Conservation (phyloP, 768 basidiomycete species). For the Phanerochaete sordida region DNA sequence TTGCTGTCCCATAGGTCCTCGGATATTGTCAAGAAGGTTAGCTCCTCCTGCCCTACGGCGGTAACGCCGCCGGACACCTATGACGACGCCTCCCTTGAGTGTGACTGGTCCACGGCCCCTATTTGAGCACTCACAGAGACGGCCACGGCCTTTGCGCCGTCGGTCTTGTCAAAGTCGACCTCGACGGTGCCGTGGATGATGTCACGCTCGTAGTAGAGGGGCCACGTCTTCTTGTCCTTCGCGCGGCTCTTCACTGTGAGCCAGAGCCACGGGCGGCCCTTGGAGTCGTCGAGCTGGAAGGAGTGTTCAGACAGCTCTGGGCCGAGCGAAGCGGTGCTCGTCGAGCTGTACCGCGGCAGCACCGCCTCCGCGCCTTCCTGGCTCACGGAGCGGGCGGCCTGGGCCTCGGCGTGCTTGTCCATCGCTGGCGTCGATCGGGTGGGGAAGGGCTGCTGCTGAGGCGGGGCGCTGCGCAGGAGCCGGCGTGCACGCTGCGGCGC, state of each 20-base stretch:
- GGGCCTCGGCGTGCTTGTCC: conserved; percentile 14
- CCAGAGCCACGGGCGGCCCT: conserved; percentile 44
- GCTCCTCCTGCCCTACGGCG: conserved; percentile 53
- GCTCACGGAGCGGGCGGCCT: background rate
- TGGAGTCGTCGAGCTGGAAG: conserved; percentile 41
- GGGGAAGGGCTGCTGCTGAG: background rate
- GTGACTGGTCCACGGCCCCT: background rate
- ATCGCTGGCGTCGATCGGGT: conserved; percentile 2
- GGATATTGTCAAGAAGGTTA: conserved; percentile 40
- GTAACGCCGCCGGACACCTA: conserved; percentile 49
- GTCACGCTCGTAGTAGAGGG: conserved; percentile 47
- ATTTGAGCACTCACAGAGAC: conserved; percentile 37
- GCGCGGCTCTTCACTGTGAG: conserved; percentile 44
- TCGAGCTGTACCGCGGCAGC: conserved; percentile 6
- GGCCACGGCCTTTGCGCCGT: conserved; percentile 45
- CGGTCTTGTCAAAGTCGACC: conserved; percentile 46
- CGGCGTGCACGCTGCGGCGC: background rate
- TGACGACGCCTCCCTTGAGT: background rate
- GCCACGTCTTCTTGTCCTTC: conserved; percentile 33
- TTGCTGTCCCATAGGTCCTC: conserved; percentile 40
- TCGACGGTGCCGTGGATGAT: conserved; percentile 47
- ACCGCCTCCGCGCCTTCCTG: background rate
- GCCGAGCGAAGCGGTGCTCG: conserved; percentile 8
- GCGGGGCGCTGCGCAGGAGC: background rate
- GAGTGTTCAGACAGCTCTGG: conserved; percentile 29